Evolutionary conservation across 1,139 yeast species (phyloP), one percentile per base, ranked within the genome.

Genomic region (Saccharomyces uvarum): DNA sequence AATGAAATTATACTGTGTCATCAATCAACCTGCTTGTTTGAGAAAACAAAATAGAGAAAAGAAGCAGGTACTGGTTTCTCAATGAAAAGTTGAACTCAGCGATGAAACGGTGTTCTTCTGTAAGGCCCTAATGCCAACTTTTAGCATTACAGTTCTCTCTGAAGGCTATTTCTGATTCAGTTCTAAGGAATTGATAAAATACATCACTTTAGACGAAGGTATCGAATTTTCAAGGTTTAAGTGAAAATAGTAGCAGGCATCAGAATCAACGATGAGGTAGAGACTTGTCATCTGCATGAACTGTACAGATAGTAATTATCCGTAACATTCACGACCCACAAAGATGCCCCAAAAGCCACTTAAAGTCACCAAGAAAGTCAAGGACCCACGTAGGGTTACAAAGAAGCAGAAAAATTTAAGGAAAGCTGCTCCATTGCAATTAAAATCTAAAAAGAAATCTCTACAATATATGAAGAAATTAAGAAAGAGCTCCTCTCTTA

Each of bases 361-460:
- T 5, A 73, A 73, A 57, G 73, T 72, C 14, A 73, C 71, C 53
- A 65, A 63, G 52, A 71, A 73, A 56, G 50, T 29, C 27, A 73
- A 73, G 58, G 71, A 68, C 47, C 71, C 74, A 38, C 70, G 75
- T 52, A 70, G 77, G 57, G 63, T 73, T 44, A 72, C 76, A 2
- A 73, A 73, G 63, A 73, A 65, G 60, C 77, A 74, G 58, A 68
- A 67, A 64, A 83, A 84, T 61, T 86, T 93, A 31, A 83, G 81
- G 69, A 82, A 83, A 53, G 87, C 87, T 38, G 91, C 96, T 2
- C 95, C 95, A 38, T 79, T 80, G 68, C 79, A 81, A 61, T 74
- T 83, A 65, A 88, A 88, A 63, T 64, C 70, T 2, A 86, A 83
- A 70, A 86, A 83, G 67, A 73, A 77, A 53, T 73, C 74, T 14